Percentiles rank a stretch among this genome's conserved stretches.
These are phyloP conservation scores for Phytophthora aleatoria DNA, from an alignment of 352 stramenopile genomes.

Conservation along the genomic window DNA sequence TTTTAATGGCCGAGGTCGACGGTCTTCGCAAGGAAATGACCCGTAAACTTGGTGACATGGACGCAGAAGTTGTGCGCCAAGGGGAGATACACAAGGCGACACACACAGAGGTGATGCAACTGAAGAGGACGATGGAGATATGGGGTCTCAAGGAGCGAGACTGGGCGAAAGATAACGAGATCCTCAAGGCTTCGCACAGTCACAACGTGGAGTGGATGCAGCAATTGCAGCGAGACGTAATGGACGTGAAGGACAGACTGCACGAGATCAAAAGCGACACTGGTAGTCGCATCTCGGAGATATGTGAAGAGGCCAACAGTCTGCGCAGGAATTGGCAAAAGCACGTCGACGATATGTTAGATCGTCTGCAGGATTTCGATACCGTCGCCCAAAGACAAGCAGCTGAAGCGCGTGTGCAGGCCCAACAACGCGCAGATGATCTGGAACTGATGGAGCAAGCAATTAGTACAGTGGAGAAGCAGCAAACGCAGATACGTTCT, in stretches of 20 bases:
- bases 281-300: constrained; percentile 51
- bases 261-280: constrained; percentile 72
- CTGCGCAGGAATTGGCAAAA: constrained; percentile 74
- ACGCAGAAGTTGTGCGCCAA: constrained; percentile 62
- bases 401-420: constrained; percentile 42
- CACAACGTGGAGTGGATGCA: constrained; percentile 90
- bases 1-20: constrained; percentile 78
- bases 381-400: constrained; percentile 44
- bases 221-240: constrained; percentile 79
- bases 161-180: constrained; percentile 88
- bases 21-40: constrained; percentile 69
- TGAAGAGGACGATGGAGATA: constrained; percentile 80
- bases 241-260: constrained; percentile 78
- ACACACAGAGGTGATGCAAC: constrained; percentile 67
- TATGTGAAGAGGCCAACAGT: constrained; percentile 71
- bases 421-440: constrained; percentile 69
- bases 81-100: constrained; percentile 64
- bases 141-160: constrained; percentile 84
- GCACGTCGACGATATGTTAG: constrained; percentile 68
- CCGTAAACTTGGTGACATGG: constrained; percentile 62
- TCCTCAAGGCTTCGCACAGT: constrained; percentile 80
- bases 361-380: constrained; percentile 65
- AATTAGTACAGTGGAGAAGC: constrained; percentile 63
- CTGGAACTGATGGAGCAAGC: constrained; percentile 80
- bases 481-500: constrained; percentile 60